These are phyloP conservation scores for Amniculicola lignicola DNA, from an alignment of 495 filamentous ascomycete species.

Conservation along the genomic window DNA sequence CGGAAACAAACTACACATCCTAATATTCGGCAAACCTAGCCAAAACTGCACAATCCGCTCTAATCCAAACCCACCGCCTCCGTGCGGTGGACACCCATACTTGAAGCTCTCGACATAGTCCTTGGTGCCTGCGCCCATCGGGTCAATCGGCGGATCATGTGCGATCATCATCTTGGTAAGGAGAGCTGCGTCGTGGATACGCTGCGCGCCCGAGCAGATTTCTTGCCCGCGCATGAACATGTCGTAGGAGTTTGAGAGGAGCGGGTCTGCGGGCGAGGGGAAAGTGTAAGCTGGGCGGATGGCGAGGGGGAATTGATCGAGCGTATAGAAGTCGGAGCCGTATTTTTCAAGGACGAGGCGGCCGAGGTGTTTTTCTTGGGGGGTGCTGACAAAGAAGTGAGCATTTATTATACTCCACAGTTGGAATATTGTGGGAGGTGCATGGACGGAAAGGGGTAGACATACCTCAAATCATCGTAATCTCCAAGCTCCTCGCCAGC, in stretches of 20 bases:
- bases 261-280: constrained; percentile 59
- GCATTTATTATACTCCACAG: constrained; percentile 34
- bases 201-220: constrained; percentile 83
- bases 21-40: constrained; percentile 76
- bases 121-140: constrained; percentile 68
- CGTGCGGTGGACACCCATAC: constrained; percentile 76
- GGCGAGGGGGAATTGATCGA: constrained; percentile 85
- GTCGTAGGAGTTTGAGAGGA: constrained; percentile 80
- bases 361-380: constrained; percentile 88
- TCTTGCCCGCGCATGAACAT: constrained; percentile 94
- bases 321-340: constrained; percentile 85
- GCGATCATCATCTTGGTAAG: constrained; percentile 64
- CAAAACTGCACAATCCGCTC: constrained; percentile 89
- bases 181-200: constrained; percentile 70
- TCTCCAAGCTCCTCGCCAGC: constrained; percentile 67
- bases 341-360: constrained; percentile 78
- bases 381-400: constrained; percentile 58
- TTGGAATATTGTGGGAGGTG: neutral
- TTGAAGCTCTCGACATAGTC: constrained; percentile 82
- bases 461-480: constrained; percentile 73
- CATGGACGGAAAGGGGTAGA: constrained; percentile 12
- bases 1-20: constrained; percentile 74
- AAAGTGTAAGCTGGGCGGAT: constrained; percentile 91
- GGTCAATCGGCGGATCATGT: constrained; percentile 66
- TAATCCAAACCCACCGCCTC: constrained; percentile 80